Conservation (phyloP, 805 yeast genomes). For the Sugiyamaella floridensis region DNA sequence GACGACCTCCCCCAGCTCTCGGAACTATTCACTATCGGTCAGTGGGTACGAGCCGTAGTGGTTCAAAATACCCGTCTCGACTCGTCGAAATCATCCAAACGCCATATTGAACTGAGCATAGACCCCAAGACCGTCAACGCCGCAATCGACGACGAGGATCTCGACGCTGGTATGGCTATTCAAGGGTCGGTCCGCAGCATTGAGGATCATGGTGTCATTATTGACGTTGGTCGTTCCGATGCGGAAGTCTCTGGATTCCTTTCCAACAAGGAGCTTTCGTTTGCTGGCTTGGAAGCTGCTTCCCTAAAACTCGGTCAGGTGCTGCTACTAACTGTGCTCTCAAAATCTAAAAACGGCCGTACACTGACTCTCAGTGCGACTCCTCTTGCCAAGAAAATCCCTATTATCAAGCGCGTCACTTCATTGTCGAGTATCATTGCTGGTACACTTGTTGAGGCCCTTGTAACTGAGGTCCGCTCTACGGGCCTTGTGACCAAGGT, state of each 20-base stretch:
- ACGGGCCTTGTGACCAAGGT: conserved; percentile 68
- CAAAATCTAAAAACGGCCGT: conserved; percentile 43
- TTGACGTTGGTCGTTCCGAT: conserved; percentile 58
- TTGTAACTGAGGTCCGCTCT: conserved; percentile 50
- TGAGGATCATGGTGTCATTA: conserved; percentile 87
- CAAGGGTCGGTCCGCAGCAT: conserved; percentile 74
- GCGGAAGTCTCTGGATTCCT: conserved; percentile 55
- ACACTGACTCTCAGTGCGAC: conserved; percentile 52
- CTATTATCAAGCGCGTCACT: conserved; percentile 48
- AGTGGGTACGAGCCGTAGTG: conserved; percentile 82
- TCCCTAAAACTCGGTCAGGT: conserved; percentile 56
- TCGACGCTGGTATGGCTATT: conserved; percentile 51
- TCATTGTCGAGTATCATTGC: conserved; percentile 79
- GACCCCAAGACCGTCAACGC: conserved; percentile 71
- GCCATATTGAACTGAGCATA: conserved; percentile 60
- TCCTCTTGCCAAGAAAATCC: conserved; percentile 41
- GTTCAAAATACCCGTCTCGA: conserved; percentile 40
- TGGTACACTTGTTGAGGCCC: conserved; percentile 72
- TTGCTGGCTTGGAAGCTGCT: conserved; percentile 34
- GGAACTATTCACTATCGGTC: conserved; percentile 59
- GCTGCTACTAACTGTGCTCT: conserved; percentile 51
- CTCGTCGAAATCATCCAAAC: conserved; percentile 38
- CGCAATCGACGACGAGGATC: conserved; percentile 44
- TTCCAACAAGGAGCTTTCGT: conserved; percentile 55
- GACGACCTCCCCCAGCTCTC: conserved; percentile 45